Conservation (phyloP, 352 stramenopile genomes). For the Plasmopara halstedii region DNA sequence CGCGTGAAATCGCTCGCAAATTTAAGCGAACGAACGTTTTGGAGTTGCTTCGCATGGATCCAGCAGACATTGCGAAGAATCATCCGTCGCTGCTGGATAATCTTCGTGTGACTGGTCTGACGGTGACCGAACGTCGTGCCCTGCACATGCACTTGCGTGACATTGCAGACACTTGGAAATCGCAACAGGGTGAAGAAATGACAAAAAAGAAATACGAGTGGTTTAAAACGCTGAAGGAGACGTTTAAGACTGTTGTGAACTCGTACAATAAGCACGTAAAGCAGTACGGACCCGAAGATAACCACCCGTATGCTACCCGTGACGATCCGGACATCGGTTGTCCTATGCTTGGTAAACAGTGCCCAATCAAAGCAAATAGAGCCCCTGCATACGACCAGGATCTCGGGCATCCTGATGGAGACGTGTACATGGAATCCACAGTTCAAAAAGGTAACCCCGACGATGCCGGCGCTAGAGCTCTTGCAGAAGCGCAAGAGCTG, state of each 20-base stretch:
- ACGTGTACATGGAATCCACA: conserved; percentile 68
- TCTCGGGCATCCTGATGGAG: conserved; percentile 71
- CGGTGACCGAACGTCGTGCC: conserved; percentile 84
- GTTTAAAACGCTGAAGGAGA: conserved; percentile 90
- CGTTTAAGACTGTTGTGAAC: conserved; percentile 89
- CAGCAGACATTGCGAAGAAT: conserved; percentile 81
- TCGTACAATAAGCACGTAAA: conserved; percentile 87
- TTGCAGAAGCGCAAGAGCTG: conserved; percentile 63
- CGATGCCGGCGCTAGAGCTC: conserved; percentile 55
- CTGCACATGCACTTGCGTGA: conserved; percentile 82
- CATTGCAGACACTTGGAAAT: conserved; percentile 83
- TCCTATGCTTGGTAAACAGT: conserved; percentile 87
- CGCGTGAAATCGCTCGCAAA: conserved; percentile 79
- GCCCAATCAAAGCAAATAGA: conserved; percentile 82
- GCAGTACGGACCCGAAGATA: conserved; percentile 85
- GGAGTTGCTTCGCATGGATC: conserved; percentile 82
- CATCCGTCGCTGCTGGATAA: conserved; percentile 88
- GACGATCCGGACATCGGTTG: conserved; percentile 78
- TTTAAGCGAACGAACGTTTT: conserved; percentile 91
- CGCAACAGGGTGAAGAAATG: conserved; percentile 87
- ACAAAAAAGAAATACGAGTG: conserved; percentile 89
- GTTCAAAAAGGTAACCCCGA: conserved; percentile 65
- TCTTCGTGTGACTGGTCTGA: conserved; percentile 85
- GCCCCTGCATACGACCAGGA: conserved; percentile 67
- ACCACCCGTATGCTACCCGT: conserved; percentile 82